These are phyloP conservation scores for Kodamaea nitidulidarum DNA, from an alignment of 805 yeast species.

Conservation along the genomic window DNA sequence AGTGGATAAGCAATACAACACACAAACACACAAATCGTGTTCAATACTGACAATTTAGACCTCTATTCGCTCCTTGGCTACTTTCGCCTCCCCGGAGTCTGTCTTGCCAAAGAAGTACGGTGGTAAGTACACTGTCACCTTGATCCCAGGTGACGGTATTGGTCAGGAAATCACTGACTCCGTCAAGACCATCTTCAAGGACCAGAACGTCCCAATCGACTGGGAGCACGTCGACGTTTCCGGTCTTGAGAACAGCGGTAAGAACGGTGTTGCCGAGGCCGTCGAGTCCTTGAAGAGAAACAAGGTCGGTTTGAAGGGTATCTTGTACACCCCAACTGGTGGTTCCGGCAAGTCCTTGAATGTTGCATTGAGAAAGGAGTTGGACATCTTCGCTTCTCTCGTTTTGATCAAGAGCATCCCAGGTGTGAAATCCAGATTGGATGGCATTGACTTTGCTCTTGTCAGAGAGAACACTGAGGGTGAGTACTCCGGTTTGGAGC, in stretches of 20 bases:
- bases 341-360: slow-evolving; percentile 80
- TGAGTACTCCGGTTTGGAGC: slow-evolving; percentile 97
- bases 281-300: slow-evolving; percentile 90
- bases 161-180: slow-evolving; percentile 95
- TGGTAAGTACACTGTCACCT: slow-evolving; percentile 88
- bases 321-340: slow-evolving; percentile 84
- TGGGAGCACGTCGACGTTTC: slow-evolving; percentile 65
- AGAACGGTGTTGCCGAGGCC: slow-evolving; percentile 66
- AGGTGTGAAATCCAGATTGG: slow-evolving; percentile 87
- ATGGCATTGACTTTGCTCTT: slow-evolving; percentile 85
- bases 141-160: slow-evolving; percentile 97
- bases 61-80: slow-evolving; percentile 45
- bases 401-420: slow-evolving; percentile 92
- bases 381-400: slow-evolving; percentile 91
- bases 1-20: too few species aligned
- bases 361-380: slow-evolving; percentile 93
- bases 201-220: slow-evolving; percentile 86
- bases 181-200: slow-evolving; percentile 82
- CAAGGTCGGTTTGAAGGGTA: slow-evolving; percentile 95
- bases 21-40: too few species aligned
- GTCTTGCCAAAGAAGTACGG: slow-evolving; percentile 89
- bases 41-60: slow-evolving; percentile 29
- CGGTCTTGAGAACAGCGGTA: slow-evolving; percentile 48
- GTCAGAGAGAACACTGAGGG: slow-evolving; percentile 99
- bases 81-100: slow-evolving; percentile 56